phyloP scores from a whole-genome alignment of 257 asterid genomes.

The Ilex aquifolium region DNA sequence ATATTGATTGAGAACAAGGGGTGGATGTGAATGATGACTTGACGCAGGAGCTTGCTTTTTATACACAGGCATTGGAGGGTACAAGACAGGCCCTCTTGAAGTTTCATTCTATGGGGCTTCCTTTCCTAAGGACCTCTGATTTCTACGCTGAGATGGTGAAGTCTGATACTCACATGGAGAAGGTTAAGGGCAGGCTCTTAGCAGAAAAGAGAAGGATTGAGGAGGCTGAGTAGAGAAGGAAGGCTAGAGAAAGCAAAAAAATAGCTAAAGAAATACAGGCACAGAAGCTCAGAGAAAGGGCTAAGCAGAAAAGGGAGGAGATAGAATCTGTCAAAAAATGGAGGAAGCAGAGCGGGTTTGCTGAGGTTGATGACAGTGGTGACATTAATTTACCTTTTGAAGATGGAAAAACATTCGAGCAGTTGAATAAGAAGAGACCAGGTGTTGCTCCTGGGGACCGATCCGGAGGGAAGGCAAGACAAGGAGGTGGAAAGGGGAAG shows the following conservation, averaged over 20 bases:
- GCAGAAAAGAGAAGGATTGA: background rate
- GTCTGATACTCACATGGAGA: background rate
- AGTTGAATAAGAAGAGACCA: background rate
- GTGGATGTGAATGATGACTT: constrained; percentile 1
- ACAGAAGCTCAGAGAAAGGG: background rate
- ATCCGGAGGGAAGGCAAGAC: background rate
- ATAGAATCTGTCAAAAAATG: background rate
- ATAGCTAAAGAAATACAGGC: background rate
- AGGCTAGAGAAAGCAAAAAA: background rate
- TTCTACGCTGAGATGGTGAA: background rate
- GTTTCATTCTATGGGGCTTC: background rate
- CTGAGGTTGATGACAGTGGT: background rate
- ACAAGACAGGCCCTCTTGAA: background rate
- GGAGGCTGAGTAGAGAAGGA: background rate
- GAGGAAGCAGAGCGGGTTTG: background rate
- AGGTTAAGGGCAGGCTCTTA: background rate
- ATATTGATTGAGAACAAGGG: background rate
- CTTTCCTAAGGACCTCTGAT: background rate
- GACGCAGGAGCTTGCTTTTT: background rate
- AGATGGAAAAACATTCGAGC: background rate
- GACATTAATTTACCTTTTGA: background rate
- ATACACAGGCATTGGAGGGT: constrained; percentile 1
- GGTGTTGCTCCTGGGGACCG: background rate
- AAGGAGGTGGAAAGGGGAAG: background rate
- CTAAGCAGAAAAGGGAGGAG: constrained; percentile 1